Base-by-base conservation (phyloP, 331 rosid species). In the Quercus tomentella region DNA sequence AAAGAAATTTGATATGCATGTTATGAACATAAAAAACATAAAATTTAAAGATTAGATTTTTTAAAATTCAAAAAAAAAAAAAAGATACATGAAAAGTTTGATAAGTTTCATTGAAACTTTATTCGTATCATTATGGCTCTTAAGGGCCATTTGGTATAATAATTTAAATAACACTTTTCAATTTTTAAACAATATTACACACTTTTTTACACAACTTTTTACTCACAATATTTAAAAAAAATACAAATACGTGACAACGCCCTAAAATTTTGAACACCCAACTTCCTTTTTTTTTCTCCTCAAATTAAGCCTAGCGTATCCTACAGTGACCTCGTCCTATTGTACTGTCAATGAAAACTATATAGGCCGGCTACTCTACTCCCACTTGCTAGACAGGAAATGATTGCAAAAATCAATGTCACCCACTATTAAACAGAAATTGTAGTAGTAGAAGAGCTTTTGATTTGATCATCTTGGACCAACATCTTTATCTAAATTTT, bases 121-220 rank as follows among this genome's bases (percentile, higher is more conserved):
- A 37, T 37, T 37, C 3, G 0, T 8, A 37, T 37, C 3, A 37
- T 35, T 35, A 35, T 35, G 0, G 9, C 9, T 35, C 9, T 35
- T 35, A 35, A 35, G 0, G 9, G 2, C 2, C 0, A 0, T 35
- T 35, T 35, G 8, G 9, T 35, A 6, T 35, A 0, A 0, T 35
- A 1, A 0, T 6, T 35, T 35, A 35, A 35, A 0, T 6, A 35
- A 35, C 0, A 6, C 0, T 35, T 35, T 35, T 35, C 0, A 6
- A 0, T 35, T 35, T 35, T 6, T 6, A 6, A 6, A 35, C 0
- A 35, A 35, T 35, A 35, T 35, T 35, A 35, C 0, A 35, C 0
- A 0, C 6, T 1, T 35, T 6, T 35, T 0, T 35, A 6, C 0
- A 35, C 2, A 35, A 0, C 7, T 35, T 35, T 35, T 35, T 0